phyloP scores from a whole-genome alignment of 2,329 filamentous ascomycete genomes.

The Calonectria multiphialidica region DNA sequence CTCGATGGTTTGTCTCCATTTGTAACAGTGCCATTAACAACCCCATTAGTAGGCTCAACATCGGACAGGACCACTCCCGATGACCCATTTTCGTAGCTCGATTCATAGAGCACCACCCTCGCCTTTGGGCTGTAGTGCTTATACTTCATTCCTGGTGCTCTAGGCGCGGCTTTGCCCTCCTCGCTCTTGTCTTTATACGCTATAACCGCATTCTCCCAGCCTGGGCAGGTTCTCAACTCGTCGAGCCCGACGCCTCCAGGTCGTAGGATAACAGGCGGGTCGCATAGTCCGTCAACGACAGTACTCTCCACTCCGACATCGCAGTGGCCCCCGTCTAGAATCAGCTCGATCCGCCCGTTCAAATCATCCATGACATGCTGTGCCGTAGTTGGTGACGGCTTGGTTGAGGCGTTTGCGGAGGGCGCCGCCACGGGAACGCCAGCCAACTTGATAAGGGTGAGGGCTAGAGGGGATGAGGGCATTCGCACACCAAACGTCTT shows the following conservation, averaged over 20 bases:
- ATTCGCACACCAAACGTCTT: constrained; percentile 90
- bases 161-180: constrained; percentile 73
- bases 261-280: constrained; percentile 84
- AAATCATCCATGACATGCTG: constrained; percentile 91
- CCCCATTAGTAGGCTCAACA: constrained; percentile 40
- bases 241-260: constrained; percentile 91
- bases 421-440: constrained; percentile 88
- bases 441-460: constrained; percentile 85
- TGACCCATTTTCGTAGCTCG: constrained; percentile 51
- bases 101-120: constrained; percentile 85
- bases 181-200: constrained; percentile 85
- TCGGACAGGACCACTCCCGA: constrained; percentile 53
- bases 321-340: constrained; percentile 90
- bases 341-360: constrained; percentile 82
- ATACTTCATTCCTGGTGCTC: constrained; percentile 98
- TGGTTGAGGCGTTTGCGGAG: constrained; percentile 94
- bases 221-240: constrained; percentile 77
- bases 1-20: constrained; percentile 33
- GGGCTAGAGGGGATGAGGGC: constrained; percentile 86
- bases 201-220: constrained; percentile 84
- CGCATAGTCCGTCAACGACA: constrained; percentile 89
- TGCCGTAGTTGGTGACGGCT: constrained; percentile 91
- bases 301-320: constrained; percentile 95
- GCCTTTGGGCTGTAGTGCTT: constrained; percentile 96
- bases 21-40: constrained; percentile 38